phyloP scores from a whole-genome alignment of 441 rosid genomes.

The Geranium incanum region DNA sequence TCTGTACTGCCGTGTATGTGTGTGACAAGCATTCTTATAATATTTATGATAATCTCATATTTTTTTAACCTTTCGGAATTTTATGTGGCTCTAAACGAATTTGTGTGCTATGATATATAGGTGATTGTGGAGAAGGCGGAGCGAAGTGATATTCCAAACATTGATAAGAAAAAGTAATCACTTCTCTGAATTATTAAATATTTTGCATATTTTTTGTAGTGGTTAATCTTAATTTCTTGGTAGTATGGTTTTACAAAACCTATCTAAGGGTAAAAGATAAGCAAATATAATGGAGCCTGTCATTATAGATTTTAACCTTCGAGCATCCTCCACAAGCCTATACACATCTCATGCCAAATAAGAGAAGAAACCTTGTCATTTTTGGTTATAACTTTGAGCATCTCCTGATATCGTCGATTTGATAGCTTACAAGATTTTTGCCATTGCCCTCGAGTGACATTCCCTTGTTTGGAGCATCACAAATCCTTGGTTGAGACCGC shows the following conservation, averaged over 20 bases:
- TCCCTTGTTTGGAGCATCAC: no score
- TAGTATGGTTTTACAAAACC: neutral
- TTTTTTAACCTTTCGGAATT: conserved; percentile 8
- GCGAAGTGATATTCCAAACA: conserved; percentile 62
- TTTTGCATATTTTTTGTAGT: conserved; percentile 8
- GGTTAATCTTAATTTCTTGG: neutral
- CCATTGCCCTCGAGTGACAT: no score
- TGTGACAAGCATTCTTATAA: neutral
- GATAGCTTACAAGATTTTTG: no score
- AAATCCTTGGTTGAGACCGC: no score
- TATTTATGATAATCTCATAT: neutral
- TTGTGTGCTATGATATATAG: conserved; percentile 26
- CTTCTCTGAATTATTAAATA: neutral
- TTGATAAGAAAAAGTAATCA: conserved; percentile 85
- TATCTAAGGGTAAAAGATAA: neutral
- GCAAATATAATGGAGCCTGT: neutral
- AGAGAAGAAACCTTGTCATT: no score
- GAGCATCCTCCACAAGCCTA: no score
- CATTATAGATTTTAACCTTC: no score
- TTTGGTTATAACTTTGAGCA: no score
- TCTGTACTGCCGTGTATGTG: neutral
- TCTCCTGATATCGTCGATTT: no score
- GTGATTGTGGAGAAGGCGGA: conserved; percentile 69
- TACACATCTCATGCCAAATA: no score
- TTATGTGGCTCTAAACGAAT: conserved; percentile 15